These are phyloP conservation scores for Aspergillus thermomutatus DNA, from an alignment of 2,329 filamentous ascomycete genomes.

Conservation along the genomic window DNA sequence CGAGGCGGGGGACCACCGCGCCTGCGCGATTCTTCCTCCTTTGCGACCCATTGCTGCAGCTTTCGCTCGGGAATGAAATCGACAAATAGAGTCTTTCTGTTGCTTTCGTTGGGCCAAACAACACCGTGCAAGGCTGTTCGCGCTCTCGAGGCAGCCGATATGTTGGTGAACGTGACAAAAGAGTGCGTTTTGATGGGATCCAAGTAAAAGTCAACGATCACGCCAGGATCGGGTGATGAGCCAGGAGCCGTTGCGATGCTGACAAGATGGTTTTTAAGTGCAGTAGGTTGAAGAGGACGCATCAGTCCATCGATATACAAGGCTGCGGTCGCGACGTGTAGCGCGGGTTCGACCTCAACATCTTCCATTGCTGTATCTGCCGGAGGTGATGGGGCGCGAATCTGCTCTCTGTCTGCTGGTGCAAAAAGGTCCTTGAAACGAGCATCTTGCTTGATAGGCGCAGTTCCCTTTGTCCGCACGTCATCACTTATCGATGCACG, in stretches of 20 bases:
- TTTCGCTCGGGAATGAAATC: slow-evolving; percentile 82
- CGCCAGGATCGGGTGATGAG: slow-evolving; percentile 49
- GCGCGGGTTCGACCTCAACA: slow-evolving; percentile 51
- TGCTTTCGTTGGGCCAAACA: slow-evolving; percentile 84
- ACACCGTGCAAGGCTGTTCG: slow-evolving; percentile 71
- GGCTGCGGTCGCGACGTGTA: slow-evolving; percentile 70
- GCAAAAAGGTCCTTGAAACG: slow-evolving; percentile 50
- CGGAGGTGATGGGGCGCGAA: slow-evolving; percentile 24
- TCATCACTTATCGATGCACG: slow-evolving; percentile 6
- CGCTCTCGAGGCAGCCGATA: slow-evolving; percentile 70
- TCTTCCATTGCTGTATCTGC: slow-evolving; percentile 31
- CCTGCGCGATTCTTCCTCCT: slow-evolving; percentile 55
- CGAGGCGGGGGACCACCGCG: slow-evolving; percentile 44
- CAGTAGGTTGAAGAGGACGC: slow-evolving; percentile 70
- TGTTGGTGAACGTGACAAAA: slow-evolving; percentile 68
- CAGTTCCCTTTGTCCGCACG: slow-evolving; percentile 15
- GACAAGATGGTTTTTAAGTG: slow-evolving; percentile 66
- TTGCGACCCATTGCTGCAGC: slow-evolving; percentile 69
- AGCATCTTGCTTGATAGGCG: slow-evolving; percentile 38
- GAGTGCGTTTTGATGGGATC: slow-evolving; percentile 86
- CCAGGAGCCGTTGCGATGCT: slow-evolving; percentile 62
- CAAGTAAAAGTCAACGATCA: slow-evolving; percentile 69
- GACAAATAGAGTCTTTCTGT: slow-evolving; percentile 77
- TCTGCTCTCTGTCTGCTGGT: slow-evolving; percentile 21
- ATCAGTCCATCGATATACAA: slow-evolving; percentile 90